These are phyloP conservation scores for Penicillium nordicum DNA, from an alignment of 2,329 filamentous ascomycete genomes.

Conservation along the genomic window DNA sequence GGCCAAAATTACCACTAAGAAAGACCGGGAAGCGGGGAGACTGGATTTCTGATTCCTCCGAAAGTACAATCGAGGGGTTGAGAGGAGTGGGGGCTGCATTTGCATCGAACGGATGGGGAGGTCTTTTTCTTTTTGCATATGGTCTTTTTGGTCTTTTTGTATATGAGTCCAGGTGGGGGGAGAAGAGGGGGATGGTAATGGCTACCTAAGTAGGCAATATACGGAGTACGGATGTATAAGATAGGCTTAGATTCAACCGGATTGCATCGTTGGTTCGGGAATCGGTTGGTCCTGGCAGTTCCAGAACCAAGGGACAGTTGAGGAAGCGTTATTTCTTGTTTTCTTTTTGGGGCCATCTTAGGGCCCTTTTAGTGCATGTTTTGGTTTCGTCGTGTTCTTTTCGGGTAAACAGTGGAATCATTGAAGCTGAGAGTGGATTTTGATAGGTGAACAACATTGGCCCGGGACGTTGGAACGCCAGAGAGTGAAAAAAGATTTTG, in stretches of 20 bases:
- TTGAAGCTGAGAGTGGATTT: conserved; percentile 3
- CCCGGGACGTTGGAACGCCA: conserved; percentile 14
- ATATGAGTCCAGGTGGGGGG: no score
- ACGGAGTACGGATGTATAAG: background rate
- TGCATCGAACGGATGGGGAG: conserved; percentile 3
- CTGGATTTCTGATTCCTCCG: conserved; percentile 10
- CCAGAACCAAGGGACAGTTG: conserved; percentile 23
- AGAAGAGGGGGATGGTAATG: background rate
- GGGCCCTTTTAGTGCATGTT: background rate
- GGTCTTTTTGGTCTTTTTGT: background rate
- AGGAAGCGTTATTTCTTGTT: conserved; percentile 17
- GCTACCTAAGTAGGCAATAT: background rate
- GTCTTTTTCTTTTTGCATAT: background rate
- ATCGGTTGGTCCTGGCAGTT: conserved; percentile 22
- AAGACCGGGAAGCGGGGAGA: conserved; percentile 10
- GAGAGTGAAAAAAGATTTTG: conserved; percentile 13
- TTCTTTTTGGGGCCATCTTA: background rate
- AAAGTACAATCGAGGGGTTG: conserved; percentile 13
- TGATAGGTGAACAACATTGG: conserved; percentile 3
- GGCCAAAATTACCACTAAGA: conserved; percentile 19
- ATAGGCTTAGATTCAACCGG: conserved; percentile 7
- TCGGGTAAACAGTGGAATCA: conserved; percentile 12
- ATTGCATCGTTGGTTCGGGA: conserved; percentile 4
- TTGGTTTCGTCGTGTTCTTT: conserved; percentile 5
- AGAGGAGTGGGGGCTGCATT: conserved; percentile 6